A percentile compares a stretch with the other conserved stretches of the same genome.
These are phyloP conservation scores for Aureobasidium leucospermi DNA, from an alignment of 2,329 filamentous ascomycete genomes.

Conservation along the genomic window DNA sequence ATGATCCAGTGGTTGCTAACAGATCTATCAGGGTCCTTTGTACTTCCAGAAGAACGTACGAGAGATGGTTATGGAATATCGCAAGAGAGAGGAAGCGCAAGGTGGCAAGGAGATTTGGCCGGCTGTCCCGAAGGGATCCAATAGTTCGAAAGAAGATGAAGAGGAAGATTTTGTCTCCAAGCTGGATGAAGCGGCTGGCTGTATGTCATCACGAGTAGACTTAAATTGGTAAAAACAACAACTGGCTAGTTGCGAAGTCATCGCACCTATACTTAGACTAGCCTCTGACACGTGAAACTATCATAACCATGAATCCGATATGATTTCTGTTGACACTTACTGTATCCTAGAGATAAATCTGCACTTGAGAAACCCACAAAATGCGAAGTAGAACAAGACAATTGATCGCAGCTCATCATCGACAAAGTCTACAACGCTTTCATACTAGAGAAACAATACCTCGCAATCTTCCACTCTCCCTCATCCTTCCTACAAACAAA, in stretches of 20 bases:
- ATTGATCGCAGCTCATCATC: not conserved
- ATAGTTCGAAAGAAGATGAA: not conserved
- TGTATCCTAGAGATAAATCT: not conserved
- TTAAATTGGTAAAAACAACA: not conserved
- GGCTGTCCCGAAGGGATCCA: constrained; percentile 3
- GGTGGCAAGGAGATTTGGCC: constrained; percentile 23
- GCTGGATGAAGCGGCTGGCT: not conserved
- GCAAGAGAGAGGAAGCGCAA: constrained; percentile 21
- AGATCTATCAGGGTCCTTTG: not conserved
- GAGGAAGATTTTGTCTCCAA: not conserved
- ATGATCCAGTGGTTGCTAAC: not conserved
- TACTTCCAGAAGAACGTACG: constrained; percentile 17
- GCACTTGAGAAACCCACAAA: too few species aligned
- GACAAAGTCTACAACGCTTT: not conserved
- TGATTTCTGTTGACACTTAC: too few species aligned
- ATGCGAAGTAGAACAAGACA: not conserved
- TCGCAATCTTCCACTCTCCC: not conserved
- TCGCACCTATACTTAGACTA: too few species aligned
- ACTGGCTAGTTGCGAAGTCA: too few species aligned
- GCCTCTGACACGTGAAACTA: too few species aligned
- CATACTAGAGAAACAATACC: constrained; percentile 3
- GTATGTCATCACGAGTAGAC: not conserved
- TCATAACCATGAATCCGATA: too few species aligned
- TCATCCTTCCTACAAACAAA: not conserved
- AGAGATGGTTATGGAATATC: constrained; percentile 21